These are phyloP conservation scores for Coprinopsis marcescibilis DNA, from an alignment of 768 basidiomycete species.

Conservation along the genomic window DNA sequence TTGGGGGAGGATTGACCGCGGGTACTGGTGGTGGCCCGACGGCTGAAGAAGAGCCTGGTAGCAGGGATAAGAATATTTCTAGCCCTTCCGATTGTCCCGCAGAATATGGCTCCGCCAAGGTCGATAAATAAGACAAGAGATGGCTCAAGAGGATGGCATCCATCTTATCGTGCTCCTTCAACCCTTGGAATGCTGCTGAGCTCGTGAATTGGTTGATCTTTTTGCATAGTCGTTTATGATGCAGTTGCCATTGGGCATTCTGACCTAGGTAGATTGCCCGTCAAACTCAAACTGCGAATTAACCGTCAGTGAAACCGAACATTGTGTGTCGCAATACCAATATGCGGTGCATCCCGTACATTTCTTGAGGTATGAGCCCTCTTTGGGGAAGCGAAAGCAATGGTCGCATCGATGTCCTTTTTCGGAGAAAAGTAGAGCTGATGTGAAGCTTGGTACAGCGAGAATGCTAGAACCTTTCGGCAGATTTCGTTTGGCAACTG, in stretches of 20 bases:
- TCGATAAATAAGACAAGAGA: slow-evolving; percentile 39
- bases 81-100: slow-evolving; percentile 20
- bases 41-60: slow-evolving; percentile 16
- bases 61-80: slow-evolving; percentile 35
- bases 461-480: slow-evolving; percentile 46
- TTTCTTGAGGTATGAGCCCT: slow-evolving; percentile 34
- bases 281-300: slow-evolving; percentile 4
- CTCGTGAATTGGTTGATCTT: slow-evolving; percentile 39
- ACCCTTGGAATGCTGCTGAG: slow-evolving; percentile 40
- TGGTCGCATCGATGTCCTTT: slow-evolving; percentile 65
- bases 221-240: slow-evolving; percentile 71
- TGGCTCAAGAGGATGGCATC: slow-evolving; percentile 65
- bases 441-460: slow-evolving; percentile 37
- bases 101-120: slow-evolving; percentile 16
- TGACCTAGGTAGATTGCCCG: slow-evolving; percentile 46
- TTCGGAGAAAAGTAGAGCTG: slow-evolving; percentile 45
- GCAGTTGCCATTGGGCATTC: slow-evolving; percentile 53
- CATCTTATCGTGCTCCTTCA: slow-evolving; percentile 48
- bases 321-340: slow-evolving; percentile 66
- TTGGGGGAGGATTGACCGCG: slow-evolving; percentile 25
- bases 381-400: slow-evolving; percentile 40
- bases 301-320: slow-evolving; percentile 33
- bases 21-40: slow-evolving; percentile 1
- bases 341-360: slow-evolving; percentile 66
- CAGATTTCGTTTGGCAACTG: slow-evolving; percentile 34